phyloP scores from a whole-genome alignment of 768 basidiomycete species.

The Podaxis sp. region DNA sequence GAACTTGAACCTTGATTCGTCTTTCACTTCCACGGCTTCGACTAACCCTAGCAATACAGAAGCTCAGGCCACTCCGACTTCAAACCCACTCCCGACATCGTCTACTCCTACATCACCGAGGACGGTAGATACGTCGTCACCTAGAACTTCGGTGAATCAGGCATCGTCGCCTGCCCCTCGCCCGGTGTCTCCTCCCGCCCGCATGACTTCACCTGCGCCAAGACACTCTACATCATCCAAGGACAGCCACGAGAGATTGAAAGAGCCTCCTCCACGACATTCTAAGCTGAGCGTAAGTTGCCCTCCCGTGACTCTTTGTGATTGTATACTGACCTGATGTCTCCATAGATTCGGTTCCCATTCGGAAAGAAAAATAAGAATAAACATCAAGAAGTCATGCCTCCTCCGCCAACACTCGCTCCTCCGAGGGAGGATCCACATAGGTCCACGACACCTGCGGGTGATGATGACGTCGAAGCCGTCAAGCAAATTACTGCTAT shows the following conservation, averaged over 20 bases:
- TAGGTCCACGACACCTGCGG: slow-evolving; percentile 46
- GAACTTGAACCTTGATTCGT: slow-evolving; percentile 22
- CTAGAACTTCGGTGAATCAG: slow-evolving; percentile 31
- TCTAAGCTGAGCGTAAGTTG: slow-evolving; percentile 77
- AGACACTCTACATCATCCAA: slow-evolving; percentile 63
- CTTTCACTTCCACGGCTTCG: slow-evolving; percentile 14
- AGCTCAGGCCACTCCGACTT: slow-evolving; percentile 6
- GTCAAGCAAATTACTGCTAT: slow-evolving; percentile 82
- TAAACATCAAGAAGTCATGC: slow-evolving; percentile 44
- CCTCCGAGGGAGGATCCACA: slow-evolving; percentile 46
- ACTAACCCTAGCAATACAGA: slow-evolving; percentile 11
- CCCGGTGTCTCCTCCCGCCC: slow-evolving; percentile 48
- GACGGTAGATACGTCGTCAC: slow-evolving; percentile 33
- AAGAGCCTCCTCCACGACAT: slow-evolving; percentile 56
- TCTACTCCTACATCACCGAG: slow-evolving; percentile 28
- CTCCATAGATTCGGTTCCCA: slow-evolving; percentile 67
- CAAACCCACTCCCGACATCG: slow-evolving; percentile 14
- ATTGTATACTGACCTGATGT: background rate
- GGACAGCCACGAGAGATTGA: slow-evolving; percentile 55
- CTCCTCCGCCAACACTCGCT: slow-evolving; percentile 39
- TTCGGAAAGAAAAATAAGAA: slow-evolving; percentile 78
- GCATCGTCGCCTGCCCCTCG: slow-evolving; percentile 44
- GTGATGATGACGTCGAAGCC: slow-evolving; percentile 71
- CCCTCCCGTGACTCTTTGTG: background rate
- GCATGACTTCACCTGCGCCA: slow-evolving; percentile 55